Conservation (phyloP, 2,329 filamentous ascomycete species). For the Venturia aucupariae region DNA sequence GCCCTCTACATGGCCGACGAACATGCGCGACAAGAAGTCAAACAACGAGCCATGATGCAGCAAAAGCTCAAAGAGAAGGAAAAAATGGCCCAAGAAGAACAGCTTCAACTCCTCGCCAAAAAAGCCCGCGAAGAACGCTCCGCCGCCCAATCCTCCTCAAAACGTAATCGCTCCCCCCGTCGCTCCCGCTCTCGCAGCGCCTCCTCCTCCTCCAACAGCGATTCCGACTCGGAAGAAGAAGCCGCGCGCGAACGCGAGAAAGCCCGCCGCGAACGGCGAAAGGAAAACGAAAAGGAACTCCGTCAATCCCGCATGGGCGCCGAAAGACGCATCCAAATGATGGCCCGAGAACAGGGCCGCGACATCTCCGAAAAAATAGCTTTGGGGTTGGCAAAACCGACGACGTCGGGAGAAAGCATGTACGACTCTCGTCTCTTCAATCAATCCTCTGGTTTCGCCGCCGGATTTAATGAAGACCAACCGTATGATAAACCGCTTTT, state of each 20-base stretch:
- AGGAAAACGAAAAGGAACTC: constrained; percentile 80
- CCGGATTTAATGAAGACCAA: constrained; percentile 95
- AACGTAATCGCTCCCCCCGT: not conserved
- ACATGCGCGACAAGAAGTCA: constrained; percentile 90
- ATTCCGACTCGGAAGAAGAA: constrained; percentile 43
- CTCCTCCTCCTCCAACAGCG: constrained; percentile 28
- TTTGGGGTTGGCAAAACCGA: constrained; percentile 87
- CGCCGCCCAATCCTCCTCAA: constrained; percentile 28
- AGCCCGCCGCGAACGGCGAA: constrained; percentile 65
- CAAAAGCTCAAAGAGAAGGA: constrained; percentile 94
- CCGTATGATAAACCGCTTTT: constrained; percentile 96
- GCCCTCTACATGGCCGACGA: constrained; percentile 89
- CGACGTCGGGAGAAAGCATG: constrained; percentile 86
- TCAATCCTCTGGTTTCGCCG: constrained; percentile 80
- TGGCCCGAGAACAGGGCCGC: constrained; percentile 90
- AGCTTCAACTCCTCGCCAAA: constrained; percentile 76
- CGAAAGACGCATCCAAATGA: constrained; percentile 81
- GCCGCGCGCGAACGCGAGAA: constrained; percentile 67
- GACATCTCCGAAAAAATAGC: constrained; percentile 97
- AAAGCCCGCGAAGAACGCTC: constrained; percentile 78
- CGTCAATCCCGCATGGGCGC: constrained; percentile 93
- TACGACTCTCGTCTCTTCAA: constrained; percentile 96
- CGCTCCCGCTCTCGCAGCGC: constrained; percentile 31
- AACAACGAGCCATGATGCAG: constrained; percentile 88
- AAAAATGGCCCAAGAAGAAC: constrained; percentile 87